Conservation (phyloP, 345 rosid species). For the Pugionium cornutum region DNA sequence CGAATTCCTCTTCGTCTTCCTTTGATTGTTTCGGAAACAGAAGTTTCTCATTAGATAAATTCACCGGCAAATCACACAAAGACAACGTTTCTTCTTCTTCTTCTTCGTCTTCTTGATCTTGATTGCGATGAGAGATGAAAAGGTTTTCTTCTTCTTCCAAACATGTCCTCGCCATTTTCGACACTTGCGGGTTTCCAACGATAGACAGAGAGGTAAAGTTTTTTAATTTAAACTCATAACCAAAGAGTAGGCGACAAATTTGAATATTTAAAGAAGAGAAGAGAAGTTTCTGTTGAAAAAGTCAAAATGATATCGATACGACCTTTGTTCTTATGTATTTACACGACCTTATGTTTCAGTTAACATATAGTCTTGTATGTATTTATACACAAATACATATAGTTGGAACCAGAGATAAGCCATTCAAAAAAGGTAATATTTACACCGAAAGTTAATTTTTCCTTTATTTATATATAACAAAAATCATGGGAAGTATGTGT, state of each 20-base stretch:
- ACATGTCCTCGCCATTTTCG: conserved; percentile 40
- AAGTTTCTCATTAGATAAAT: conserved; percentile 30
- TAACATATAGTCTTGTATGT: too few species aligned
- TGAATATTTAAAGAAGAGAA: conserved; percentile 33
- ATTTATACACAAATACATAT: too few species aligned
- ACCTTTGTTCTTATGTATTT: not conserved
- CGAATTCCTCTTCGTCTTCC: conserved; percentile 51
- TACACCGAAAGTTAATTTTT: conserved; percentile 19
- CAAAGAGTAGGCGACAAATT: conserved; percentile 26
- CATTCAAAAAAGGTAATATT: not conserved
- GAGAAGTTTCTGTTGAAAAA: conserved; percentile 30
- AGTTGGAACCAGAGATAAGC: not conserved
- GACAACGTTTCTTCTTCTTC: conserved; percentile 72
- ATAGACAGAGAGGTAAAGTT: conserved; percentile 42
- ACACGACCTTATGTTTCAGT: too few species aligned
- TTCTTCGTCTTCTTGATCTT: not conserved
- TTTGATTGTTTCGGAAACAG: conserved; percentile 9
- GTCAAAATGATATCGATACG: conserved; percentile 21
- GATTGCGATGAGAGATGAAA: conserved; percentile 33
- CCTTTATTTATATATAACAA: not conserved
- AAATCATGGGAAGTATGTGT: conserved; percentile 23
- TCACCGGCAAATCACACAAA: conserved; percentile 61
- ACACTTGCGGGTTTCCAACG: conserved; percentile 34
- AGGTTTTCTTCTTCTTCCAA: conserved; percentile 33
- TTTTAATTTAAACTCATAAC: conserved; percentile 27